Base-by-base conservation (phyloP, 352 stramenopile genomes). In the Globisporangium okanoganense region DNA sequence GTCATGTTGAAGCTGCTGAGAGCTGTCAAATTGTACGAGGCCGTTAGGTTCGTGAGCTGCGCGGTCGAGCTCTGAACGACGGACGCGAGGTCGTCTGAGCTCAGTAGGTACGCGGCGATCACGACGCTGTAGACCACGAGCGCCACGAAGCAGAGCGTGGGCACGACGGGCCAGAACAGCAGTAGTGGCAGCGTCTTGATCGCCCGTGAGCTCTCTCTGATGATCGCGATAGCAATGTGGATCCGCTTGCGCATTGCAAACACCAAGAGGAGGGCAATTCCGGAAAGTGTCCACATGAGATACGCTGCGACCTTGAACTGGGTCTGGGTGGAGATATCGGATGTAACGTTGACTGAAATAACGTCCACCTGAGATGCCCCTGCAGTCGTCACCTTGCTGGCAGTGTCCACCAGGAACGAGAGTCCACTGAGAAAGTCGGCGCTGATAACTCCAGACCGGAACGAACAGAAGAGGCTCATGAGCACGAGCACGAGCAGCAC, bases 381-480 rank as follows among this genome's bases (percentile, higher is more conserved):
- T n/a, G n/a, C n/a, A n/a, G n/a, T n/a, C n/a, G n/a, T n/a, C n/a
- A 27, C 27, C 5, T 22, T 20, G 27, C 45, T n/a, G 22, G 24
- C 36, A 4, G 66, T 75, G 8, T 67, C 73, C 25, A 79, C 70
- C 22, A 92, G 45, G 50, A 87, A 89, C 5, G 71, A 56, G 7
- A 91, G 65, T 7, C 58, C 67, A 8, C 64, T 54, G 9, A 82
- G 14, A 9, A 75, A 61, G 22, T 75, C 64, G 2, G 64, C 58
- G 13, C 60, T 70, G 56, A 96, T 78, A 51, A 96, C 61, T 0
- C 83, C 86, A 2, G 78, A 71, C 24, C 82, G 70, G 40, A 87
- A 72, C 20, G 87, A 91, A 65, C 82, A 91, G 56, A 91, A 87
- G n/a, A 91, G 50, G 29, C 76, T 93, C 64, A 92, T 64, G 36